Evolutionary conservation across 1,139 yeast species (phyloP), one percentile per base, ranked within the genome.

Genomic region (Zygoascus meyerae): DNA sequence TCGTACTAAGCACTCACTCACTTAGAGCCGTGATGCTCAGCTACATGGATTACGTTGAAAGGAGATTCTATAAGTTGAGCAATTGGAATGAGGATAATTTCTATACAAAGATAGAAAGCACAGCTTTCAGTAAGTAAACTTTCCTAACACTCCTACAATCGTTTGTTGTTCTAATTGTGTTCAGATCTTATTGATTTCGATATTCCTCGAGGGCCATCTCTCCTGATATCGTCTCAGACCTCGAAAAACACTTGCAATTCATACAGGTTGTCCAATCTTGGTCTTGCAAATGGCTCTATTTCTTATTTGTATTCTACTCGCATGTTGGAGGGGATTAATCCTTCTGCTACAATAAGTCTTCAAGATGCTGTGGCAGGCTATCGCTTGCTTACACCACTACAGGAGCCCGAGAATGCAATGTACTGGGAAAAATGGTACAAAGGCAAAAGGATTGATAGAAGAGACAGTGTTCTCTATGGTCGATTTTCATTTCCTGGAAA

Each of bases 401-500:
- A 55, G 12, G 46, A 44, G 15, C 57, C 57, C 1, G 54, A 50
- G 18, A 52, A 58, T 42, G 47, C 56, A 38, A 40, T 52, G 45
- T 57, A 57, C 46, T 49, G 58, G 46, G 62, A 65, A 44, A 54
- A 54, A n/a, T 65, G 68, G 66, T 59, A 55, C 28, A 58, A 54
- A 3, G 70, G 70, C 1, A 48, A 51, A 15, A 56, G 70, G 17
- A 57, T 65, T 3, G 71, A 68, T 47, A 46, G 48, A 2, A 54
- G 52, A 32, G 63, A 36, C 17, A 66, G 74, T 1, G 61, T 83
- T 14, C 61, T 79, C 31, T 92, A 87, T 61, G 98, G 97, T 0
- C 72, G 95, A 52, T 78, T 94, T 79, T 86, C 83, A 59, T 81
- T 92, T 54, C 98, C 98, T 0, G 86, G 89, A 1, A 81, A 87